Base-by-base conservation (phyloP, 345 rosid genomes). In the Populus pruinosa region DNA sequence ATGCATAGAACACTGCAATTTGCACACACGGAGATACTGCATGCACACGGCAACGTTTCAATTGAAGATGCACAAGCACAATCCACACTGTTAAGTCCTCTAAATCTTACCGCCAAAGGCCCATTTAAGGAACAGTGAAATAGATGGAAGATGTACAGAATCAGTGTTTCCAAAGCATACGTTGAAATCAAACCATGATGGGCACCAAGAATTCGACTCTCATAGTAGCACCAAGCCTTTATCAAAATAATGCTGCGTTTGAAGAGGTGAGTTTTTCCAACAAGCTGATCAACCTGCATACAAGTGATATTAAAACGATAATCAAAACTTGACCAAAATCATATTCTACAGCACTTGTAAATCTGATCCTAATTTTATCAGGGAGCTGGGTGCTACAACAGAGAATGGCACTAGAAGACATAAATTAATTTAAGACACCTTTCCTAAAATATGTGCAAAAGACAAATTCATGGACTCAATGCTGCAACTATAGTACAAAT, bases 221-320 rank as follows among this genome's bases (percentile, higher is more conserved):
- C 98, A 59, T 94, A 94, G 70, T 90, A 94, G 87, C 98, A 94
- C 98, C 98, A 94, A 50, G 95, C 93, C 84, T 94, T 94, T 64
- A 88, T 80, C 83, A 94, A 83, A 78, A 90, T 82, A 53, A 93
- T 80, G 82, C 98, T 93, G 78, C 84, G 91, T 83, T 94, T 94
- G 82, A 94, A 91, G 75, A 93, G 93, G 87, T 94, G 96, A 79
- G 82, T 86, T 84, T 88, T 91, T 75, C 90, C 93, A 63, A 89
- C 79, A 63, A 89, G 79, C 44, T 76, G 87, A 81, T 93, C 95
- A 81, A 89, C 88, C 98, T 94, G 88, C 73, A 59, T 70, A 76
- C 27, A 71, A 74, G 68, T 44, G 72, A 62, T 73, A 77, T 9
- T 44, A 67, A n/a, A 61, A 64, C 12, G 18, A 33, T 6, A 43